Conservation (phyloP, 768 basidiomycete genomes). For the Astraeus odoratus region DNA sequence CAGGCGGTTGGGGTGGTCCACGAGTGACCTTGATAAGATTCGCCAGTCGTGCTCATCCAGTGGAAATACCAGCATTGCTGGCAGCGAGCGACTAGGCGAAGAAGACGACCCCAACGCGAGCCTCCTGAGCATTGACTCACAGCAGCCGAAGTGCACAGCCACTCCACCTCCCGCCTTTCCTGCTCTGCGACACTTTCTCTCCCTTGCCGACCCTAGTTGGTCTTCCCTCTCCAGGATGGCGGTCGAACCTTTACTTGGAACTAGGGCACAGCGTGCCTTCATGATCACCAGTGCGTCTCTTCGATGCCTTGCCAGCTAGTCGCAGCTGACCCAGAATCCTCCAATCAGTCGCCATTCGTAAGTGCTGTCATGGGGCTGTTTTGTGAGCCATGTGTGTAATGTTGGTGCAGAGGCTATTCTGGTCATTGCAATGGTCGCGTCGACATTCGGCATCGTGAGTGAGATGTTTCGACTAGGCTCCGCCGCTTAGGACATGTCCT, state of each 20-base stretch:
- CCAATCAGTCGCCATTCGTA: conserved; percentile 49
- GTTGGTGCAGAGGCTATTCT: conserved; percentile 56
- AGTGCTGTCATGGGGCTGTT: conserved; percentile 32
- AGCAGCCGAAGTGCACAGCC: conserved; percentile 11
- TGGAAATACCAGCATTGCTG: no score
- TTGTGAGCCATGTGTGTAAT: neutral
- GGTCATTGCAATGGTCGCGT: conserved; percentile 68
- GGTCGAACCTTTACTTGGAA: conserved; percentile 64
- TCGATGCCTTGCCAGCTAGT: neutral
- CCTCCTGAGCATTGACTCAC: neutral
- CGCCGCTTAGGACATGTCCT: conserved; percentile 4
- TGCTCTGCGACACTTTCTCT: neutral
- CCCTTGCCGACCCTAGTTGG: conserved; percentile 9
- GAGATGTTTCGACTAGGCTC: neutral
- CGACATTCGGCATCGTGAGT: conserved; percentile 61
- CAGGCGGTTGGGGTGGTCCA: no score
- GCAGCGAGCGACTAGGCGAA: no score
- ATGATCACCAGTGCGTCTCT: conserved; percentile 62
- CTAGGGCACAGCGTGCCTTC: conserved; percentile 66
- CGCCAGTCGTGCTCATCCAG: no score
- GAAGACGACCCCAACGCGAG: no score
- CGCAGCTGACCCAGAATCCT: conserved; percentile 4
- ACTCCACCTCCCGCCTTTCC: neutral
- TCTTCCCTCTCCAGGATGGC: conserved; percentile 43
- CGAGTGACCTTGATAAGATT: no score